Evolutionary conservation across 202 grass and related monocot species (phyloP).

Genomic region (Miscanthus sacchariflorus): DNA sequence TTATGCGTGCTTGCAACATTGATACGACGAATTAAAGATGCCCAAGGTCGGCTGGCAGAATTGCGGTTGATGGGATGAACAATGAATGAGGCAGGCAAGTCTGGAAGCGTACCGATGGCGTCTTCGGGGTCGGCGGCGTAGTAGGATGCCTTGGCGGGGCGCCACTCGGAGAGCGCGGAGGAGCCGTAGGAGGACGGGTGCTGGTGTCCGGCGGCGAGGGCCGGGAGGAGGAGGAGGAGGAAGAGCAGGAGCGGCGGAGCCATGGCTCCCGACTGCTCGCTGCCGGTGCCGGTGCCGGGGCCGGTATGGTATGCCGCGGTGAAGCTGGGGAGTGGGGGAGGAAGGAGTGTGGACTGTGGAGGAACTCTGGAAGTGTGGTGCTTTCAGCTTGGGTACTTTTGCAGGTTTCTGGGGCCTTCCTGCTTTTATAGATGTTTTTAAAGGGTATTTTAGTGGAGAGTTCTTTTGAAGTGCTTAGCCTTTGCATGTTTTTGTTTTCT

Average conservation of each 20-base stretch:
- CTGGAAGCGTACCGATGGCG: constrained; percentile 70
- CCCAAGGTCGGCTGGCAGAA: constrained; percentile 12
- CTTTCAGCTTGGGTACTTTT: constrained; percentile 24
- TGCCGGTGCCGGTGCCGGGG: constrained; percentile 1
- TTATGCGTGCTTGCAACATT: background rate
- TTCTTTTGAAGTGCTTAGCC: background rate
- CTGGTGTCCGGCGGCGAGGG: constrained; percentile 57
- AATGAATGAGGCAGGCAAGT: background rate
- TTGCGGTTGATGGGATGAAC: background rate
- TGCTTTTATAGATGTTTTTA: constrained; percentile 18
- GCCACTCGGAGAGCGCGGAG: constrained; percentile 84
- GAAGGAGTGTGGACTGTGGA: constrained; percentile 4
- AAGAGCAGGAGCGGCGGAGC: constrained; percentile 44
- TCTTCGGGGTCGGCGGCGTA: constrained; percentile 88
- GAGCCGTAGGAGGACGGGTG: constrained; percentile 53
- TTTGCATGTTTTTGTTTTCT: constrained; percentile 33
- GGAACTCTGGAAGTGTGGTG: constrained; percentile 20
- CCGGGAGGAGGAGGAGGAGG: constrained; percentile 50
- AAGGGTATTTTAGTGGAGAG: constrained; percentile 30
- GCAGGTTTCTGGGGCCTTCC: constrained; percentile 41
- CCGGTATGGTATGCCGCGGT: background rate
- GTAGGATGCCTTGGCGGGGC: constrained; percentile 91
- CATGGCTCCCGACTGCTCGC: constrained; percentile 51
- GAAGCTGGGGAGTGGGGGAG: background rate
- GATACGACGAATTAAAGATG: constrained; percentile 8